Evolutionary conservation across 768 basidiomycete genomes (phyloP), one percentile per base, ranked within the genome.

Genomic region (Cystofilobasidium ferigula): DNA sequence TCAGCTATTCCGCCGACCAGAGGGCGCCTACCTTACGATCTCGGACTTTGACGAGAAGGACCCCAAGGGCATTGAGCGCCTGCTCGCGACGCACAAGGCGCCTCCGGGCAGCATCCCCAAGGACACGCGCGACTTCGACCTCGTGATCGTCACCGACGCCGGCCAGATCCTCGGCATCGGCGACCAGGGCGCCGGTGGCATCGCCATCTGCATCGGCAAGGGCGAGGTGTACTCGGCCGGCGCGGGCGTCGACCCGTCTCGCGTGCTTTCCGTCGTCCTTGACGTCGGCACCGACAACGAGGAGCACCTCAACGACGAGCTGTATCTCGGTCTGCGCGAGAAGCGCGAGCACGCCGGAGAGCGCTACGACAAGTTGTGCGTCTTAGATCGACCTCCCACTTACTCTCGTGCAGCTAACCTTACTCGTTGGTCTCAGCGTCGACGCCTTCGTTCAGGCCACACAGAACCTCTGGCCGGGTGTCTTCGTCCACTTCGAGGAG

Each of bases 241-340:
- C 0, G 70, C 70, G 0, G 70, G 72, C 6, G 70, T 74, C 24
- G 64, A 70, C 24, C 71, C 67, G n/a, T 43, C 47, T 2, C 69
- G 74, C 40, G 74, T 75, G 57, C 71, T 78, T 20, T 70, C 74
- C 35, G 74, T 78, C 64, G 76, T 76, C 1, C 72, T 78, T 18
- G 88, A 90, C 70, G 86, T 89, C 22, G 88, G 88, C 0, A 90
- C 88, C 0, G 78, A 89, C 71, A 89, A 88, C 71, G 73, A 84
- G 62, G 71, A 78, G 0, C 79, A 88, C 0, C 74, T 87, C 34
- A 77, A 82, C 40, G 71, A 71, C 45, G 57, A 64, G 9, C 66
- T 71, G 24, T 71, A 60, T 48, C 70, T 90, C 85, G 89, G 89
- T 5, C 48, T 51, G 48, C 48, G 48, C 48, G 48, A 51, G 48